A percentile compares a stretch with the other conserved stretches of the same genome.
Conservation (phyloP, 352 stramenopile species). For the Phytophthora sojae region DNA sequence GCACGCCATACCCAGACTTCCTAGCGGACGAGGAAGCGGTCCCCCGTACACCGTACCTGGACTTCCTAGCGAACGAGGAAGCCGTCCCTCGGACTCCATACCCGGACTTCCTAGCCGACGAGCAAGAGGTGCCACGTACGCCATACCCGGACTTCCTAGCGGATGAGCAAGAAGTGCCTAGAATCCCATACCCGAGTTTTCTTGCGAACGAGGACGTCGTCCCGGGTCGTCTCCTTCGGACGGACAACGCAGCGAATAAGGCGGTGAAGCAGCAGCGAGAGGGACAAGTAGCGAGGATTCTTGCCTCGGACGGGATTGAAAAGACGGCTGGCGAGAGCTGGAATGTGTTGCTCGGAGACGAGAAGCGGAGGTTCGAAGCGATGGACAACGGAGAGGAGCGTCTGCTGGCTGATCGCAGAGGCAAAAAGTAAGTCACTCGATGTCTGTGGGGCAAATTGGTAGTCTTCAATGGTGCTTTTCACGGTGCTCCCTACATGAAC, state of each 20-base stretch:
- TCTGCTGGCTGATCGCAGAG: no score
- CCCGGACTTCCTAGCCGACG: no score
- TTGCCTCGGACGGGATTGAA: slow-evolving; percentile 22
- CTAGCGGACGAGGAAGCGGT: neutral
- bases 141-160: no score
- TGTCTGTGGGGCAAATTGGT: neutral
- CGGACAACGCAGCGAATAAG: neutral
- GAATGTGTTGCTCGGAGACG: slow-evolving; percentile 15
- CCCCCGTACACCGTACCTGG: no score
- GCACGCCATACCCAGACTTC: neutral
- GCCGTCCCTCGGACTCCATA: no score
- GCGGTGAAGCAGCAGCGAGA: neutral
- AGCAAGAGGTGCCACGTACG: no score
- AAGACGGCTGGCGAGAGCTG: slow-evolving; percentile 10
- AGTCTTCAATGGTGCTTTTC: neutral
- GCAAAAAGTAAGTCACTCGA: neutral
- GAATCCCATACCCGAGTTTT: no score
- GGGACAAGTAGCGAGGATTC: slow-evolving; percentile 1
- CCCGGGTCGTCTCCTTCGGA: neutral
- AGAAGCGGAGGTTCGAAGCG: neutral
- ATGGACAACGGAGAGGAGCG: no score
- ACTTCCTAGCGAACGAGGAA: no score
- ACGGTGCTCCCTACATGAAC: no score
- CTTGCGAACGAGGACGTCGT: neutral
- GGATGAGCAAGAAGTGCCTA: no score